These are phyloP conservation scores for Medicago lupulina DNA, from an alignment of 306 rosid species.

Conservation along the genomic window DNA sequence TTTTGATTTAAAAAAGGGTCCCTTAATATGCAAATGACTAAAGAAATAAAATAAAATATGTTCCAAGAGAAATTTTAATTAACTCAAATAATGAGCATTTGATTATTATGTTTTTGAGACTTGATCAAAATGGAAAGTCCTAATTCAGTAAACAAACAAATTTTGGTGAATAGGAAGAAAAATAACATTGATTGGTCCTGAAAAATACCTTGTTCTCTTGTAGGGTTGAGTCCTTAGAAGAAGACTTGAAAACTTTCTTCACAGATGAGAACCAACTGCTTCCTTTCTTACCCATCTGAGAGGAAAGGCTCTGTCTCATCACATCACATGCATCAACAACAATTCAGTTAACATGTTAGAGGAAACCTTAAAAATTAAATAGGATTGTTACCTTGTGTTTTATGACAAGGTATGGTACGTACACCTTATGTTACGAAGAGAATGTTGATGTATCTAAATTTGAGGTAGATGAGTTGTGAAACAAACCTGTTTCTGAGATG, in stretches of 20 bases:
- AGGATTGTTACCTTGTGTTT: neutral
- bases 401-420: too few relatives aligned
- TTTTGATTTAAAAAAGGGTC: neutral
- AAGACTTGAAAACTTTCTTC: constrained; percentile 80
- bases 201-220: constrained; percentile 61
- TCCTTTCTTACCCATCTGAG: constrained; percentile 89
- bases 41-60: neutral
- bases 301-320: constrained; percentile 38
- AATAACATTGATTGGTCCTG: too few relatives aligned
- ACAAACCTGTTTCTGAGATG: constrained; percentile 2
- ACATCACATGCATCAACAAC: constrained; percentile 27
- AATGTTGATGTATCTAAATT: neutral
- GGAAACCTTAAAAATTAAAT: neutral
- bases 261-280: constrained; percentile 86
- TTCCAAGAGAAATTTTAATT: neutral
- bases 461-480: neutral
- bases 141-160: neutral
- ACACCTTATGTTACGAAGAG: neutral
- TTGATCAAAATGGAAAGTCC: constrained; percentile 12
- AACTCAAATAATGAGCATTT: neutral
- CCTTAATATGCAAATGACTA: neutral
- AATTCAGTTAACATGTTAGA: constrained; percentile 31
- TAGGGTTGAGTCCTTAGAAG: constrained; percentile 65
- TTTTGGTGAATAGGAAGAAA: neutral
- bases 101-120: neutral